These are phyloP conservation scores for Saposhnikovia divaricata DNA, from an alignment of 129 eudicot species.

Conservation along the genomic window DNA sequence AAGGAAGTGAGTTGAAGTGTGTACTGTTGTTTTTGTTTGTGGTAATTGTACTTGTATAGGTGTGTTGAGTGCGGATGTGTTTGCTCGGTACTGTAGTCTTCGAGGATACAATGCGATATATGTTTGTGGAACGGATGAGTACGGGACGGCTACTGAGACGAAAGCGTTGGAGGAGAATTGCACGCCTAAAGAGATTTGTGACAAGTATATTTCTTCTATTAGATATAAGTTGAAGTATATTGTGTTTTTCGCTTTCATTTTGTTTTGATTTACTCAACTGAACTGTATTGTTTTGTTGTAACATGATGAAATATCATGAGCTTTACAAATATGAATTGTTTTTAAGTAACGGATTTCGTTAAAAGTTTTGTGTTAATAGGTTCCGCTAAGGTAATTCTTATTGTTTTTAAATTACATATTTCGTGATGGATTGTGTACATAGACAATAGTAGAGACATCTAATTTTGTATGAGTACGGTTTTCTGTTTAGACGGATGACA, in stretches of 20 bases:
- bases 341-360: not conserved
- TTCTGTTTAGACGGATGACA: not conserved
- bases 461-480: not conserved
- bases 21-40: not conserved
- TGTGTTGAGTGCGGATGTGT: conserved; percentile 99
- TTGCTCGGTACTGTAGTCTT: conserved; percentile 73
- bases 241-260: not conserved
- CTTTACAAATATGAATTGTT: not conserved
- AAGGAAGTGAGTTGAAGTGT: not conserved
- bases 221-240: not conserved
- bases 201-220: conserved; percentile 42
- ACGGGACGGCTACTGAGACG: conserved; percentile 92
- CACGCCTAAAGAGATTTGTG: conserved; percentile 76
- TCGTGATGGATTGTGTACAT: not conserved
- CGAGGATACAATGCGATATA: conserved; percentile 72
- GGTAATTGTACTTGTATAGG: conserved; percentile 20
- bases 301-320: not conserved
- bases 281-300: too few species aligned
- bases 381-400: not conserved
- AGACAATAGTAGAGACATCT: not conserved
- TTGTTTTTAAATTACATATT: not conserved
- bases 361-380: not conserved
- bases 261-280: not conserved
- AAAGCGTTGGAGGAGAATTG: conserved; percentile 90
- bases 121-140: conserved; percentile 92